A percentile compares a stretch with the other conserved stretches of the same genome.
phyloP scores from a whole-genome alignment of 139 green algal species.

The Volvox africanus region DNA sequence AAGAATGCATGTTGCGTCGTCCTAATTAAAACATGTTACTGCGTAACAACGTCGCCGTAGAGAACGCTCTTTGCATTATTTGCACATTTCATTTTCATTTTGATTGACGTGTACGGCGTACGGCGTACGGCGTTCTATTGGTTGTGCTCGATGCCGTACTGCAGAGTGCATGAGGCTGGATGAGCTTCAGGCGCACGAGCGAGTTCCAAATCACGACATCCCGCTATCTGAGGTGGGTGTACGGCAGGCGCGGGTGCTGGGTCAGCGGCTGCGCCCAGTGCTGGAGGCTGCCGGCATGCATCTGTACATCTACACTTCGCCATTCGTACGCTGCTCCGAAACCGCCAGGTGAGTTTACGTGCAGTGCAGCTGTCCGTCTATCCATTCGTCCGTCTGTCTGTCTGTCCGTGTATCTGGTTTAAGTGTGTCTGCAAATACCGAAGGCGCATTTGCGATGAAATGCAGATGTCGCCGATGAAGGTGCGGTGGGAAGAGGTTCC shows the following conservation, averaged over 20 bases:
- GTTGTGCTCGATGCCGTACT: not conserved
- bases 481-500: no score
- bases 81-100: no score
- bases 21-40: no score
- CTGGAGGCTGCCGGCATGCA: conserved; percentile 2
- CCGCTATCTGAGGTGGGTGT: not conserved
- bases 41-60: no score
- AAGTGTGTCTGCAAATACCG: no score
- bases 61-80: no score
- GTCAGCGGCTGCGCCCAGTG: not conserved
- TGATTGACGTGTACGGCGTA: no score
- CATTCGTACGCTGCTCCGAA: conserved; percentile 41
- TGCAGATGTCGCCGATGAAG: no score
- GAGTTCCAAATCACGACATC: conserved; percentile 53
- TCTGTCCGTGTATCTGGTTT: no score
- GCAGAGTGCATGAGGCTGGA: conserved; percentile 46
- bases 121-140: not conserved
- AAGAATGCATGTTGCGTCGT: no score
- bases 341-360: not conserved
- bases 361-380: not conserved
- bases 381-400: no score
- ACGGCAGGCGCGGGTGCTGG: conserved; percentile 38
- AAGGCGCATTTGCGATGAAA: no score
- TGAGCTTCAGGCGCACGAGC: conserved; percentile 37
- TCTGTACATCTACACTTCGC: conserved; percentile 42